Base-by-base conservation (phyloP, 768 basidiomycete genomes). In the Amanita pseudoporphyria region DNA sequence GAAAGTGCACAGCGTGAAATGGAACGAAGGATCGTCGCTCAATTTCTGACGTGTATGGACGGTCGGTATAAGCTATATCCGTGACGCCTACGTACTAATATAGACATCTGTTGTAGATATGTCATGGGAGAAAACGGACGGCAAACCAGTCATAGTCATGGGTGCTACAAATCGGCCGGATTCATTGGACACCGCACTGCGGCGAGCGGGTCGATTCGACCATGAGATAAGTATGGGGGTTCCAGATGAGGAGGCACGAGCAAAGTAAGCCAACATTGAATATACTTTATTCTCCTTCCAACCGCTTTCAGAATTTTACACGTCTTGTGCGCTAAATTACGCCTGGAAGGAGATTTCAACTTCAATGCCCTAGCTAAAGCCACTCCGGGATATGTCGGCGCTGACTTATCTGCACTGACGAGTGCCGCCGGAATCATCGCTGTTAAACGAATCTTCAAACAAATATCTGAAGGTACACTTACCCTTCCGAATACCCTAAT, bases 211-310 rank as follows among this genome's bases (percentile, higher is more conserved):
- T 5, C 71, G 96, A 30, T 99, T 99, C 53, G 96, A 98, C 61
- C 90, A 94, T 56, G 96, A 99, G 67, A 97, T 99, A 44, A 86
- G 88, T 45, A 93, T 98, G 88, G 88, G 88, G 10, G 95, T 99
- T 3, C 96, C 96, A 2, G 91, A 94, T 57, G 87, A 96, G 53
- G 82, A 82, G 48, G 93, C 85, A 0, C 73, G 96, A 50, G 84
- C 86, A 54, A 86, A 93, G 95, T 97, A 50, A 56, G 84, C 70
- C 24, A 9, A 46, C 30, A 16, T 12, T 21, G 21, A 21, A 35
- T 36, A 35, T 42, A 24, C n/a, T 40, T 0, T 14, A 40, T 26
- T 16, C 10, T 39, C 37, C 37, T 45, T 54, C 46, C 13, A 26
- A 44, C 16, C 38, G n/a, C 37, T 40, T 30, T n/a, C 55, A 97